A percentile compares a stretch with the other conserved stretches of the same genome.
Evolutionary conservation across 352 stramenopile species (phyloP).

Genomic region (Phytophthora tentaculata): DNA sequence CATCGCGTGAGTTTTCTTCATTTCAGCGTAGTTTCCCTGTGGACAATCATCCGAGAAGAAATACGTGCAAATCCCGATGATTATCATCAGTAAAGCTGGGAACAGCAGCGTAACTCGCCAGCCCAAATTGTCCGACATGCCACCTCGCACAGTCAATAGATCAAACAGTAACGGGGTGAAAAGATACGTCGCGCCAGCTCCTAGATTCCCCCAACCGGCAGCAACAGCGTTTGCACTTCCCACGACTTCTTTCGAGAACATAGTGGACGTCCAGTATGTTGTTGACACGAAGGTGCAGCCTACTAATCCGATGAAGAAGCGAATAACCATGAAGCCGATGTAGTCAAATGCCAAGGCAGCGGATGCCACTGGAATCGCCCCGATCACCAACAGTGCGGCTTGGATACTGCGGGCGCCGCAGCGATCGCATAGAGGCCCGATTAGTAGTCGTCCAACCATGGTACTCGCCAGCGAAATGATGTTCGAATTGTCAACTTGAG

Average conservation of each 20-base stretch:
- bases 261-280: conserved; percentile 92
- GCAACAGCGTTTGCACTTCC: conserved; percentile 93
- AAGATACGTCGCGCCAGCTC: conserved; percentile 87
- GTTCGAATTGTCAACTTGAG: conserved; percentile 91
- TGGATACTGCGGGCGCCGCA: conserved; percentile 89
- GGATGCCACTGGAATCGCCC: conserved; percentile 82
- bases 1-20: conserved; percentile 30
- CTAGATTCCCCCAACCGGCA: conserved; percentile 94
- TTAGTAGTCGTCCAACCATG: conserved; percentile 88
- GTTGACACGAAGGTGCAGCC: conserved; percentile 93
- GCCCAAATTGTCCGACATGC: conserved; percentile 69
- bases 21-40: conserved; percentile 22
- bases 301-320: conserved; percentile 94
- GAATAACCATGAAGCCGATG: conserved; percentile 69
- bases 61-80: conserved; percentile 51
- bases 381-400: conserved; percentile 70
- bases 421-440: conserved; percentile 92
- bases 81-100: conserved; percentile 84
- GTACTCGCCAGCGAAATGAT: conserved; percentile 89
- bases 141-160: conserved; percentile 64
- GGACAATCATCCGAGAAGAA: conserved; percentile 33
- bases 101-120: conserved; percentile 91
- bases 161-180: conserved; percentile 90
- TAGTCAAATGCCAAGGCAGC: conserved; percentile 83
- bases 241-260: conserved; percentile 94